phyloP scores from a whole-genome alignment of 305 asterid species.

The Fraxinus latifolia region DNA sequence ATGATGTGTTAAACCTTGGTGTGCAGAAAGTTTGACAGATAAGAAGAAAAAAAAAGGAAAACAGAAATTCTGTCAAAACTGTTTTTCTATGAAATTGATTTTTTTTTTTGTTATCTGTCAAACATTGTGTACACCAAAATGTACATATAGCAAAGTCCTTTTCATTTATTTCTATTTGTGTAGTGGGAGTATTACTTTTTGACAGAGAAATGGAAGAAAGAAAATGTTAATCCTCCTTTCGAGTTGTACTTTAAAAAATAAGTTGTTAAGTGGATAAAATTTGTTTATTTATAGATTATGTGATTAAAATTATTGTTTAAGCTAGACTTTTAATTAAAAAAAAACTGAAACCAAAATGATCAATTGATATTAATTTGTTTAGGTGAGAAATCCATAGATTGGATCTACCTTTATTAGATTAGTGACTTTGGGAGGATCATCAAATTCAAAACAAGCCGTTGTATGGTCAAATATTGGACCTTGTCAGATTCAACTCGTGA shows the following conservation, averaged over 20 bases:
- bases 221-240: not conserved
- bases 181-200: not conserved
- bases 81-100: no score
- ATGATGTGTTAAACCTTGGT: no score
- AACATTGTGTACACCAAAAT: no score
- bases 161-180: no score
- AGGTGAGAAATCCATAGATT: not conserved
- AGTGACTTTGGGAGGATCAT: not conserved
- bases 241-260: not conserved
- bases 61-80: no score
- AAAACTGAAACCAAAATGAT: not conserved
- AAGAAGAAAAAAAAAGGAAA: no score
- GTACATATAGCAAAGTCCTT: no score
- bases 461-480: constrained; percentile 26
- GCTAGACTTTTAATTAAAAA: not conserved
- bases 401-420: not conserved
- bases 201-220: not conserved
- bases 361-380: not conserved
- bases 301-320: not conserved
- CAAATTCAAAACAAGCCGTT: constrained; percentile 61
- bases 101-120: no score
- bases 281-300: not conserved
- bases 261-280: not conserved
- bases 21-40: no score
- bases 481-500: not conserved